phyloP scores from a whole-genome alignment of 2,329 filamentous ascomycete genomes.

The Talaromyces piceae region DNA sequence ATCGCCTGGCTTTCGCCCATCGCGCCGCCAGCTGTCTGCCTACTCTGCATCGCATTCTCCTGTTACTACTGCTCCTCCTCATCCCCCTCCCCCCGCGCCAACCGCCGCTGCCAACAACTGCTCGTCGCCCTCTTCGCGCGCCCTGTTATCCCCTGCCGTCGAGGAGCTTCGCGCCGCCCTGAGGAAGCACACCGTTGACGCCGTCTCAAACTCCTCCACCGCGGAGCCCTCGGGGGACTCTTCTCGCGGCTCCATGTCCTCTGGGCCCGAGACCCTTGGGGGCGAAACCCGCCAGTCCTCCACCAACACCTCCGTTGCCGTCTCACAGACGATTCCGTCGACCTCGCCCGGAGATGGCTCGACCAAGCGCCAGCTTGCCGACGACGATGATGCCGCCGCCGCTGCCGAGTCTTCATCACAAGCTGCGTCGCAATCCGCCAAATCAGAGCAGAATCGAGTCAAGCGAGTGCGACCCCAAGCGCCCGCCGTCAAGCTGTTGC shows the following conservation, averaged over 20 bases:
- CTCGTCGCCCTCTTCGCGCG: slow-evolving; percentile 13
- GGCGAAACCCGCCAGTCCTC: slow-evolving; percentile 18
- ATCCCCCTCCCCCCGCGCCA: slow-evolving; percentile 7
- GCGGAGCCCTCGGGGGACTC: slow-evolving; percentile 22
- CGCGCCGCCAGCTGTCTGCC: slow-evolving; percentile 4
- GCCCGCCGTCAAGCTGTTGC: slow-evolving; percentile 45
- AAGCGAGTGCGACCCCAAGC: slow-evolving; percentile 43
- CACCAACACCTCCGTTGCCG: slow-evolving; percentile 1
- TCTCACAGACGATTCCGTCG: not conserved
- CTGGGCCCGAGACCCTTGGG: slow-evolving; percentile 27
- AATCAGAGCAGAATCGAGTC: slow-evolving; percentile 27
- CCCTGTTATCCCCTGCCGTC: slow-evolving; percentile 25
- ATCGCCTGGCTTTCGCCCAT: slow-evolving; percentile 18
- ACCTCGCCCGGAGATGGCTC: slow-evolving; percentile 9
- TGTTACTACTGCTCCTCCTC: slow-evolving; percentile 13
- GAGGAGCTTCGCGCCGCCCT: slow-evolving; percentile 35
- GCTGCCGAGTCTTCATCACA: slow-evolving; percentile 9
- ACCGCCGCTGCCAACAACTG: not conserved
- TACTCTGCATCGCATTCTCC: slow-evolving; percentile 8
- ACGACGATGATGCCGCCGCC: slow-evolving; percentile 17
- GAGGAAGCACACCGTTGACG: slow-evolving; percentile 31
- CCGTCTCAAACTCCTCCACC: slow-evolving; percentile 16
- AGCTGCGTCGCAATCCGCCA: slow-evolving; percentile 17
- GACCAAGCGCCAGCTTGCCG: slow-evolving; percentile 26
- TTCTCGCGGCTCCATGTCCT: slow-evolving; percentile 28